Conservation (phyloP, 31 red algal species). For the Endocladia muricata region DNA sequence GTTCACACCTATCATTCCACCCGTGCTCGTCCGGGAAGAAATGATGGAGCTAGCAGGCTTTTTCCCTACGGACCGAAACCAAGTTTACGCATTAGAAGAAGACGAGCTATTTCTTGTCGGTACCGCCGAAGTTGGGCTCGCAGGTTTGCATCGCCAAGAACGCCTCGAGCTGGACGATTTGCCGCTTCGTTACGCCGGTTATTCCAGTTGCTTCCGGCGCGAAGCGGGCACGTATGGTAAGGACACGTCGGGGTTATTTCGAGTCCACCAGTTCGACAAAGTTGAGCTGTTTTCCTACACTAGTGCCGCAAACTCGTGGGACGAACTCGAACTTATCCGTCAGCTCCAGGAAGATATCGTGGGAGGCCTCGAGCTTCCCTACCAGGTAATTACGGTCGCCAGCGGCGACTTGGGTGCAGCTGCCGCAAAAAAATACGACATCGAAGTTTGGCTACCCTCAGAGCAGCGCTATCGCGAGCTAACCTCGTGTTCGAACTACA, state of each 20-base stretch:
- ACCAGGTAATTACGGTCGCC: not conserved
- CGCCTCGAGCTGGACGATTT: constrained; percentile 13
- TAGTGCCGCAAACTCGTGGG: not conserved
- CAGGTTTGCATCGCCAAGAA: constrained; percentile 15
- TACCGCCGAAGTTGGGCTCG: constrained; percentile 27
- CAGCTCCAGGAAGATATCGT: not conserved
- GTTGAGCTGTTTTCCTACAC: constrained; percentile 16
- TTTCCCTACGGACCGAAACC: constrained; percentile 22
- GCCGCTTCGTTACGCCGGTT: constrained; percentile 3
- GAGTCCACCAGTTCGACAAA: constrained; percentile 48
- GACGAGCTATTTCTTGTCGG: constrained; percentile 15
- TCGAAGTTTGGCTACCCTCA: constrained; percentile 1
- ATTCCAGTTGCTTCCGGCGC: constrained; percentile 31
- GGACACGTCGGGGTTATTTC: constrained; percentile 22
- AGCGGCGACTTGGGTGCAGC: not conserved
- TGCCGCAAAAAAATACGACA: not conserved
- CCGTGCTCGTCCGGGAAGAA: not conserved
- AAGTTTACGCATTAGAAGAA: constrained; percentile 7
- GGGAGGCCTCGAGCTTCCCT: not conserved
- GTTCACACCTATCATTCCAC: not conserved
- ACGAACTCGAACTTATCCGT: not conserved
- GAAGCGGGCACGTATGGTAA: constrained; percentile 21
- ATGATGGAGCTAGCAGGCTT: constrained; percentile 15
- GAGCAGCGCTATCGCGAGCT: not conserved
- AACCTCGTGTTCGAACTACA: not conserved